phyloP scores from a whole-genome alignment of 2,329 filamentous ascomycete genomes.

The Furcasterigmium furcatum region DNA sequence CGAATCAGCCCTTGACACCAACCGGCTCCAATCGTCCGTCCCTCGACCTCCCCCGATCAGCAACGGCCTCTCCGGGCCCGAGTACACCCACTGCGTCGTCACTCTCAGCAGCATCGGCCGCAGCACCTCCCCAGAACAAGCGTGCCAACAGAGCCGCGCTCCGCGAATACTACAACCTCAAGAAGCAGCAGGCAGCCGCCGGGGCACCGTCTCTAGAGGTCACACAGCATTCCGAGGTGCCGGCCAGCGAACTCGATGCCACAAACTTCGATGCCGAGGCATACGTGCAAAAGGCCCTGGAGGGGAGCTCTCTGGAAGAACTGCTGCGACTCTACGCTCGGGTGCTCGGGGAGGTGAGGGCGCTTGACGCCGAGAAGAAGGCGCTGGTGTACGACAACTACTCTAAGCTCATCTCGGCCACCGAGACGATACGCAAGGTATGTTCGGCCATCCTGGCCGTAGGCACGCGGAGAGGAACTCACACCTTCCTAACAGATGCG shows the following conservation, averaged over 20 bases:
- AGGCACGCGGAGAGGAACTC: not conserved
- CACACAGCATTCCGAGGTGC: slow-evolving; percentile 53
- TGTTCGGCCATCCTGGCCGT: slow-evolving; percentile 5
- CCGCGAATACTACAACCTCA: slow-evolving; percentile 92
- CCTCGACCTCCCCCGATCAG: slow-evolving; percentile 62
- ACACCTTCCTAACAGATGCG: slow-evolving; percentile 54
- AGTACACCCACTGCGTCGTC: slow-evolving; percentile 22
- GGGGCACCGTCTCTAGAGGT: slow-evolving; percentile 36
- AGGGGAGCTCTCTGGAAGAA: slow-evolving; percentile 62
- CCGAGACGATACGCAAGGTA: slow-evolving; percentile 86
- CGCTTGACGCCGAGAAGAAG: slow-evolving; percentile 93
- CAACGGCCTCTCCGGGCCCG: slow-evolving; percentile 50
- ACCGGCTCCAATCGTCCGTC: slow-evolving; percentile 75
- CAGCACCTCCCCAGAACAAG: slow-evolving; percentile 31
- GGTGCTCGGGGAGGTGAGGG: slow-evolving; percentile 77
- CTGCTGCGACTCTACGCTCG: slow-evolving; percentile 68
- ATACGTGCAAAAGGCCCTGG: slow-evolving; percentile 61
- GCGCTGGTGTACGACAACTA: slow-evolving; percentile 98
- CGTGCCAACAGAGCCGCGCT: slow-evolving; percentile 78
- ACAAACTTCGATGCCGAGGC: slow-evolving; percentile 68
- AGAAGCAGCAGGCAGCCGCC: slow-evolving; percentile 35
- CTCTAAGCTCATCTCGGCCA: slow-evolving; percentile 92
- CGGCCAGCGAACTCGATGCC: slow-evolving; percentile 69
- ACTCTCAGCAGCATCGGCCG: slow-evolving; percentile 16
- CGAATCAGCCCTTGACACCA: slow-evolving; percentile 53